Evolutionary conservation across 2,329 filamentous ascomycete species (phyloP).

Genomic region (Pseudogymnoascus sp.): DNA sequence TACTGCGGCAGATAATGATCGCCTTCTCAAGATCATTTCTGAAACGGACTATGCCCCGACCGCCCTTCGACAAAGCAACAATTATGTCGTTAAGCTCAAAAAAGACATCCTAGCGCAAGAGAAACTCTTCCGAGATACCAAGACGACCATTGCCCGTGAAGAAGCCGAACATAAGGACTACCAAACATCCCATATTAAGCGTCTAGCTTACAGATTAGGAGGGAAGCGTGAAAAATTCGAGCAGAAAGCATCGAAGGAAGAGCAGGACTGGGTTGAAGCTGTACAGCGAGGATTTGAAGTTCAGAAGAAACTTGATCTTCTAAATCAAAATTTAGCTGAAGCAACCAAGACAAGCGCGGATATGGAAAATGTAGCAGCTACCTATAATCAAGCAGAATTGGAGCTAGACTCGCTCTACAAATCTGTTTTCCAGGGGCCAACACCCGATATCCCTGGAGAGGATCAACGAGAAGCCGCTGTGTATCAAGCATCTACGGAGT

Average conservation of each 20-base stretch:
- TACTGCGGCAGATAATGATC: conserved; percentile 34
- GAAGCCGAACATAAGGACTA: conserved; percentile 46
- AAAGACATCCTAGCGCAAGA: conserved; percentile 32
- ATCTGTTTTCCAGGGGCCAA: conserved; percentile 47
- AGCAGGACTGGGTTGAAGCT: conserved; percentile 47
- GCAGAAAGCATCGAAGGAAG: conserved; percentile 45
- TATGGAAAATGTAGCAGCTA: conserved; percentile 31
- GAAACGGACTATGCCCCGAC: conserved; percentile 43
- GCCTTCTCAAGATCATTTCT: conserved; percentile 40
- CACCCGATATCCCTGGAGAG: conserved; percentile 46
- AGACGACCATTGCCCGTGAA: conserved; percentile 38
- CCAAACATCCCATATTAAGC: conserved; percentile 44
- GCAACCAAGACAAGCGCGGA: conserved; percentile 32
- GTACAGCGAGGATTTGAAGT: conserved; percentile 42
- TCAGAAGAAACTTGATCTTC: conserved; percentile 34
- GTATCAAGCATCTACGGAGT: conserved; percentile 30
- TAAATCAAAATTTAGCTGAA: conserved; percentile 35
- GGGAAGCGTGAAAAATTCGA: conserved; percentile 43
- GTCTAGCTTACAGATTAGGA: conserved; percentile 44
- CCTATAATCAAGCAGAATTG: conserved; percentile 35
- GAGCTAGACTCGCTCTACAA: conserved; percentile 46
- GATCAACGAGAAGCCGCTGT: conserved; percentile 39
- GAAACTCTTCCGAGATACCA: conserved; percentile 34
- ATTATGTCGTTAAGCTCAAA: conserved; percentile 40
- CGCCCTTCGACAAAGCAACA: conserved; percentile 38